Percentiles rank a stretch among this genome's conserved stretches.
phyloP scores from a whole-genome alignment of 2,329 filamentous ascomycete species.

The Diaporthe vexans region DNA sequence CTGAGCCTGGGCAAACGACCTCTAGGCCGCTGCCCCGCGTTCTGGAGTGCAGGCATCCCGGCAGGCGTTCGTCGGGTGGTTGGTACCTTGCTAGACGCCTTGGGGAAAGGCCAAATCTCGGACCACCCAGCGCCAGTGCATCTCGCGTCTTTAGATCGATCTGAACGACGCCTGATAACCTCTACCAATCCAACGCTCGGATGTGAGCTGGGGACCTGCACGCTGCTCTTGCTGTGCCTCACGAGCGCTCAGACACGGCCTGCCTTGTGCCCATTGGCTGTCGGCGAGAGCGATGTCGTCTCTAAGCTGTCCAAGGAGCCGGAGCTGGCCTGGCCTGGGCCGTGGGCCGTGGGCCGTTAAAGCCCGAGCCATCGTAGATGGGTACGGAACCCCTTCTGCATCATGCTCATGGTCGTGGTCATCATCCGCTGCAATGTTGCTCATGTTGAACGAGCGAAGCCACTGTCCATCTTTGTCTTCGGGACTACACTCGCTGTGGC shows the following conservation, averaged over 20 bases:
- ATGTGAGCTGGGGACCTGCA: slow-evolving; percentile 23
- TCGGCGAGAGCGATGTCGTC: slow-evolving; percentile 8
- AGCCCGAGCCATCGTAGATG: slow-evolving; percentile 15
- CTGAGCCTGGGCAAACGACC: slow-evolving; percentile 14
- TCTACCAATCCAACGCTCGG: slow-evolving; percentile 26
- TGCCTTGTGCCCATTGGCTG: slow-evolving; percentile 37
- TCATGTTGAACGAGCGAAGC: slow-evolving; percentile 35
- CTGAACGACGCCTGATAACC: slow-evolving; percentile 10
- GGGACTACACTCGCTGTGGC: slow-evolving; percentile 31
- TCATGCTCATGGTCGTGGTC: slow-evolving; percentile 1
- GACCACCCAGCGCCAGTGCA: slow-evolving; percentile 6
- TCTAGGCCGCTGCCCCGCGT: not conserved
- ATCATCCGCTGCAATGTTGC: not conserved
- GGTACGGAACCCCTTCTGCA: slow-evolving; percentile 15
- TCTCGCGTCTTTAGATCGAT: slow-evolving; percentile 15
- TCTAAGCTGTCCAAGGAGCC: slow-evolving; percentile 9
- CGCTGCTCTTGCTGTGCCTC: slow-evolving; percentile 15
- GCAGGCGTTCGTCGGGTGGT: slow-evolving; percentile 17
- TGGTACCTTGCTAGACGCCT: slow-evolving; percentile 22
- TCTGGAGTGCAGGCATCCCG: slow-evolving; percentile 13
- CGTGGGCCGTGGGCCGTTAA: slow-evolving; percentile 10
- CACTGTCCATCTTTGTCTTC: slow-evolving; percentile 19
- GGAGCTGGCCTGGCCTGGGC: slow-evolving; percentile 11
- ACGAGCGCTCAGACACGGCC: slow-evolving; percentile 26
- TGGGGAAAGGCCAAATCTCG: slow-evolving; percentile 20